These are phyloP conservation scores for Mycotypha africana DNA, from an alignment of 371 early-diverging fungal genomes.

Conservation along the genomic window DNA sequence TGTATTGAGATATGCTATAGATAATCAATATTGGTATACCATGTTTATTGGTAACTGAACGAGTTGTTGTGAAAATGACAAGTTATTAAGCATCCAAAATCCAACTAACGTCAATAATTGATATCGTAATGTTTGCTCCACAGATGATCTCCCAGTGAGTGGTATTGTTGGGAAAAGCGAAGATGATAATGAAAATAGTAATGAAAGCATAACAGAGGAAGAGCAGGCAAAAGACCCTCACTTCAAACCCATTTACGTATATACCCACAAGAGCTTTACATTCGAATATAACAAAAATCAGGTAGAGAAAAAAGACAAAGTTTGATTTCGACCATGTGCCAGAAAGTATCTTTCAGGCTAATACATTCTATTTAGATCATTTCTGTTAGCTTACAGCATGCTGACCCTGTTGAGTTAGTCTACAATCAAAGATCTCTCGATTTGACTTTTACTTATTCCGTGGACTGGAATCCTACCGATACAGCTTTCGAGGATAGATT, in stretches of 20 bases:
- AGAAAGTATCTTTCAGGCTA: neutral
- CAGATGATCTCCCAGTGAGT: slow-evolving; percentile 57
- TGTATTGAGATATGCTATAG: slow-evolving; percentile 59
- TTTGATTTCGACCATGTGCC: too few species aligned
- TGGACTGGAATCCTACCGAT: slow-evolving; percentile 55
- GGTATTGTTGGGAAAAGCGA: slow-evolving; percentile 49
- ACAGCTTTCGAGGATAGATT: slow-evolving; percentile 62
- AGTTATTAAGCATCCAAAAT: neutral
- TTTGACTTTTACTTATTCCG: slow-evolving; percentile 73
- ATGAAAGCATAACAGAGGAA: slow-evolving; percentile 19
- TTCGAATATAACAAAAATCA: slow-evolving; percentile 59
- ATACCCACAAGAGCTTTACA: slow-evolving; percentile 58
- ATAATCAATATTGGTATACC: slow-evolving; percentile 65
- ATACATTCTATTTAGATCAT: slow-evolving; percentile 40
- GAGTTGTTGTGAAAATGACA: too few species aligned
- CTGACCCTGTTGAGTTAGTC: slow-evolving; percentile 30
- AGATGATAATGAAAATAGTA: slow-evolving; percentile 1
- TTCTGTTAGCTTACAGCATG: slow-evolving; percentile 36
- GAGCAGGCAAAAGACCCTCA: slow-evolving; percentile 16
- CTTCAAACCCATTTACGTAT: slow-evolving; percentile 34
- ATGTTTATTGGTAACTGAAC: slow-evolving; percentile 61
- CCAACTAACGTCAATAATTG: neutral
- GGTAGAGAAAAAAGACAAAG: slow-evolving; percentile 11
- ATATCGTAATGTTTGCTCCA: neutral
- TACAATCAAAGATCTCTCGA: slow-evolving; percentile 17